Conservation (phyloP, 805 yeast species). For the Debaryomyces maramus region DNA sequence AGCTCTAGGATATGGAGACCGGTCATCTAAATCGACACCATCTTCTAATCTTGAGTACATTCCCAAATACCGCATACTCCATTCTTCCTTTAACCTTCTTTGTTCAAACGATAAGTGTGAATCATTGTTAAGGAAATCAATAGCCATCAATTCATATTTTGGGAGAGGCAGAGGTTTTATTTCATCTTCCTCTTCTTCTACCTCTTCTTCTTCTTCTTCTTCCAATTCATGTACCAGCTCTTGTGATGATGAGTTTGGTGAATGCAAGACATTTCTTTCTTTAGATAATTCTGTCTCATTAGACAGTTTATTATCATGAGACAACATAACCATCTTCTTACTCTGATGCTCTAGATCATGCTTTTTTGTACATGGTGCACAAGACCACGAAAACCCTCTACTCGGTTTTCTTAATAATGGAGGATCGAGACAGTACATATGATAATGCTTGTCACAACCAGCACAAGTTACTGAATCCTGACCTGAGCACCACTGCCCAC, state of each 20-base stretch:
- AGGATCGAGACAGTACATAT: conserved; percentile 83
- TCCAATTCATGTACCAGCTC: conserved; percentile 12
- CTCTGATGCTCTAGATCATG: conserved; percentile 47
- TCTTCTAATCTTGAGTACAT: conserved; percentile 73
- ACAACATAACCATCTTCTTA: conserved; percentile 40
- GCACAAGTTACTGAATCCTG: conserved; percentile 75
- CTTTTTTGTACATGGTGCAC: conserved; percentile 71
- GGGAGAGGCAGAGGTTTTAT: conserved; percentile 32
- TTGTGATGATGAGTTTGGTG: conserved; percentile 5
- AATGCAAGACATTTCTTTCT: conserved; percentile 16
- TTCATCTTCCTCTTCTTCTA: conserved; percentile 10
- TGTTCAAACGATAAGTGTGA: conserved; percentile 37
- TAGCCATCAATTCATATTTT: conserved; percentile 57
- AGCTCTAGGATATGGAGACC: conserved; percentile 75
- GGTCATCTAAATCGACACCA: conserved; percentile 71
- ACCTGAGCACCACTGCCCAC: conserved; percentile 81
- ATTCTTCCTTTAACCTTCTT: conserved; percentile 62
- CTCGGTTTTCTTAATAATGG: conserved; percentile 79
- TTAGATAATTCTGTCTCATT: conserved; percentile 35
- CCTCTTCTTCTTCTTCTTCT: conserved; percentile 1
- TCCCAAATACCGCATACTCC: conserved; percentile 82
- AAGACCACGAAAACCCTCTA: conserved; percentile 88
- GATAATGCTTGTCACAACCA: conserved; percentile 69
- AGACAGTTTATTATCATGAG: conserved; percentile 42
- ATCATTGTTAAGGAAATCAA: conserved; percentile 52